Conservation (phyloP, 2,329 filamentous ascomycete species). For the Cadophora sp. region DNA sequence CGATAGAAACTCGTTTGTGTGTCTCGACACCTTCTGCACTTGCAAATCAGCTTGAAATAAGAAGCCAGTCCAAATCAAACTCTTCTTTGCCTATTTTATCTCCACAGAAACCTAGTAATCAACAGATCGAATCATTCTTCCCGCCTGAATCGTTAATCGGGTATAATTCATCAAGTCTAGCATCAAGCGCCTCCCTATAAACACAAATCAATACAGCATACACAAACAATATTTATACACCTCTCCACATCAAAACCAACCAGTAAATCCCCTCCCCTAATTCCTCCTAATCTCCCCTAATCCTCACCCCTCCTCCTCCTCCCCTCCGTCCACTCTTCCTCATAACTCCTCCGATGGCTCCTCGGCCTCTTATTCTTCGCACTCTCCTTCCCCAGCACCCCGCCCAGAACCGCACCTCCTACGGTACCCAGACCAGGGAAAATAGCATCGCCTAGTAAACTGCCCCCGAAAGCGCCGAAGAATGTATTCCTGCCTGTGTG, state of each 20-base stretch:
- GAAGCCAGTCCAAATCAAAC: no score
- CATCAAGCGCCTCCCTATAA: neutral
- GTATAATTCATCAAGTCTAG: neutral
- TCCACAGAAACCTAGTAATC: no score
- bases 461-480: slow-evolving; percentile 36
- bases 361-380: slow-evolving; percentile 19
- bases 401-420: slow-evolving; percentile 37
- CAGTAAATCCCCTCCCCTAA: neutral
- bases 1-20: no score
- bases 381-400: slow-evolving; percentile 31
- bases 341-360: slow-evolving; percentile 16
- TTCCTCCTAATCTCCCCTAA: neutral
- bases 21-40: no score
- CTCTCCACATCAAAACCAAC: neutral
- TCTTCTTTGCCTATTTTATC: no score
- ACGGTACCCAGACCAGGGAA: slow-evolving; percentile 37
- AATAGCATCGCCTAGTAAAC: slow-evolving; percentile 36
- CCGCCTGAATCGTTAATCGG: neutral
- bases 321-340: slow-evolving; percentile 29
- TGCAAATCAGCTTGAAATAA: no score
- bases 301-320: slow-evolving; percentile 29
- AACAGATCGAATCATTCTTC: no score
- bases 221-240: neutral
- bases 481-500: slow-evolving; percentile 31
- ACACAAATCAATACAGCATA: neutral